Evolutionary conservation across 805 yeast species (phyloP).

Genomic region (Candida berthetii): DNA sequence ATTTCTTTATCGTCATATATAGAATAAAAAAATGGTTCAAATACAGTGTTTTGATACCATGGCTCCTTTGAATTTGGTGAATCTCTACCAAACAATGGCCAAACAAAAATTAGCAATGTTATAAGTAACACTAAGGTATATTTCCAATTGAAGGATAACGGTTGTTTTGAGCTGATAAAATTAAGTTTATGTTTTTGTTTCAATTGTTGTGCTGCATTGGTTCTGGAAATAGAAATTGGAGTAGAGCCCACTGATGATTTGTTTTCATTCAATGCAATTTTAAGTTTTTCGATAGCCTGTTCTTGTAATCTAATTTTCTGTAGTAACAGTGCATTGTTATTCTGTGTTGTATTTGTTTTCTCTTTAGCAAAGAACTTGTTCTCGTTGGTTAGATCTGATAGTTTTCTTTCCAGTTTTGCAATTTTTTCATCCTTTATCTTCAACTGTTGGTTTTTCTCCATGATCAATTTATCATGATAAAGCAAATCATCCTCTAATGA

Average conservation of each 20-base stretch:
- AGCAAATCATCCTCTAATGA: conserved; percentile 16
- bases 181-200: too few relatives aligned
- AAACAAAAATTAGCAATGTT: neutral
- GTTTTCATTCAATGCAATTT: conserved; percentile 5
- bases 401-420: conserved; percentile 5
- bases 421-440: conserved; percentile 5
- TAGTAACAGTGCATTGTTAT: conserved; percentile 6
- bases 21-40: conserved; percentile 10
- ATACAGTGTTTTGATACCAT: conserved; percentile 13
- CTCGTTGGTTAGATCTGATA: conserved; percentile 3
- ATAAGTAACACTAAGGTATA: neutral
- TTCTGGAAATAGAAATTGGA: neutral
- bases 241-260: neutral
- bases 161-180: neutral
- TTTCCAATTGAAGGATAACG: neutral
- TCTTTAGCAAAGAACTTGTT: neutral
- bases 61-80: neutral
- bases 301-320: conserved; percentile 14
- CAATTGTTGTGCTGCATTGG: too few relatives aligned
- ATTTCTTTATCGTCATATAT: conserved; percentile 11
- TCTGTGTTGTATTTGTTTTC: conserved; percentile 8
- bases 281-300: conserved; percentile 7
- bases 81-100: neutral
- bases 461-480: conserved; percentile 16
- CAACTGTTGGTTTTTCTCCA: conserved; percentile 9